These are phyloP conservation scores for Grosmannia huntii DNA, from an alignment of 2,329 filamentous ascomycete species.

Conservation along the genomic window DNA sequence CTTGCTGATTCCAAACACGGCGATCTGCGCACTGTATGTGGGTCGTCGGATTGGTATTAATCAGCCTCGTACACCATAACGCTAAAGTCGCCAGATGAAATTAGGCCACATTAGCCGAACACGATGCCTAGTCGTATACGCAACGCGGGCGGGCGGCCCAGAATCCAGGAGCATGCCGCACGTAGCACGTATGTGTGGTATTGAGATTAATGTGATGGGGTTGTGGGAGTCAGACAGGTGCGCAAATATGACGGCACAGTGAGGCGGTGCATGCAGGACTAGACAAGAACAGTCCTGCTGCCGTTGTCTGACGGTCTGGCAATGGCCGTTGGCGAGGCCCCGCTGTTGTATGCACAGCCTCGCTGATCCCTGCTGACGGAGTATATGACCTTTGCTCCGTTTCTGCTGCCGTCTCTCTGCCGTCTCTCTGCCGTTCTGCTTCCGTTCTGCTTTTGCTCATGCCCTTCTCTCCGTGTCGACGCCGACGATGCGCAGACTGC, in stretches of 20 bases:
- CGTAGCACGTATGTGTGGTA: not conserved
- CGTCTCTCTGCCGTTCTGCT: not conserved
- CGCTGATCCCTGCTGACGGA: not conserved
- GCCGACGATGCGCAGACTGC: slow-evolving; percentile 56
- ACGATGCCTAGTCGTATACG: no score
- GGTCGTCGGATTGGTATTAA: not conserved
- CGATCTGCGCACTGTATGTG: not conserved
- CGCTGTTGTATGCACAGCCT: not conserved
- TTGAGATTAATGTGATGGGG: not conserved
- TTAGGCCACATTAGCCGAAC: no score
- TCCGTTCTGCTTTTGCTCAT: no score
- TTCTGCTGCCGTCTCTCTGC: not conserved
- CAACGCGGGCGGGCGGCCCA: no score
- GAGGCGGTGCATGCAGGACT: not conserved
- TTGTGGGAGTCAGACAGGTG: not conserved
- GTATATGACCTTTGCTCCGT: not conserved
- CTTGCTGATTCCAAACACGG: not conserved
- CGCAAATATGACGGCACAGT: not conserved
- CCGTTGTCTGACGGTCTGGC: not conserved
- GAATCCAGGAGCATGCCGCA: no score
- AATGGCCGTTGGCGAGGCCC: not conserved
- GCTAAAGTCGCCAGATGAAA: no score
- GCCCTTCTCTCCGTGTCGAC: slow-evolving; percentile 28
- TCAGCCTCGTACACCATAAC: not conserved
- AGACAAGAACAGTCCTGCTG: not conserved